Conservation (phyloP, 129 eudicot species). For the Kitagawia praeruptora region DNA sequence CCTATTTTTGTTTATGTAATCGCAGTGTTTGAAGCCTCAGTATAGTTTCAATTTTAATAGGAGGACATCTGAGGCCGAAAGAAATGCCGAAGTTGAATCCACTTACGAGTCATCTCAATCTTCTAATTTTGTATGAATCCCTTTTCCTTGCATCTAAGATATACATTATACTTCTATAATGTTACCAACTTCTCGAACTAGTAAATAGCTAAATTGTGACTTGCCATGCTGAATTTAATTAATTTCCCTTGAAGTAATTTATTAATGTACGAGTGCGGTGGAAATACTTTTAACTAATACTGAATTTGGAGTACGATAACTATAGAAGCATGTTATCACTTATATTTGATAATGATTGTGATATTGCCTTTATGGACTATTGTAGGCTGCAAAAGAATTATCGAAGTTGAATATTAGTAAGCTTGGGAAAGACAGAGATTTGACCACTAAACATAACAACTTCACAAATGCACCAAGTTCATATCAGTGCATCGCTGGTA, state of each 20-base stretch:
- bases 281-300: neutral
- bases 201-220: neutral
- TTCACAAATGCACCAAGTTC: slow-evolving; percentile 12
- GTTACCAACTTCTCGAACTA: neutral
- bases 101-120: slow-evolving; percentile 31
- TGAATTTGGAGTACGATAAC: neutral
- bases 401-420: slow-evolving; percentile 34
- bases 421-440: slow-evolving; percentile 23
- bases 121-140: slow-evolving; percentile 41
- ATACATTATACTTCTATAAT: neutral
- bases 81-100: slow-evolving; percentile 34
- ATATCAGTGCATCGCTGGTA: slow-evolving; percentile 9
- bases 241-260: neutral
- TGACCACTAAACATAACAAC: slow-evolving; percentile 23
- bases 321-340: neutral
- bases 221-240: neutral
- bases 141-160: slow-evolving; percentile 4
- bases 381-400: slow-evolving; percentile 61
- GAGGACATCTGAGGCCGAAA: slow-evolving; percentile 29
- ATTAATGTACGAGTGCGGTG: neutral
- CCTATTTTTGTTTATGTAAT: slow-evolving; percentile 5
- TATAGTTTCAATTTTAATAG: slow-evolving; percentile 31
- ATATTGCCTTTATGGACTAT: slow-evolving; percentile 1
- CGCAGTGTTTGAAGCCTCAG: slow-evolving; percentile 36
- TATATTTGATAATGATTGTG: neutral